phyloP scores from a whole-genome alignment of 2,329 filamentous ascomycete genomes.

The Mariannaea elegans region DNA sequence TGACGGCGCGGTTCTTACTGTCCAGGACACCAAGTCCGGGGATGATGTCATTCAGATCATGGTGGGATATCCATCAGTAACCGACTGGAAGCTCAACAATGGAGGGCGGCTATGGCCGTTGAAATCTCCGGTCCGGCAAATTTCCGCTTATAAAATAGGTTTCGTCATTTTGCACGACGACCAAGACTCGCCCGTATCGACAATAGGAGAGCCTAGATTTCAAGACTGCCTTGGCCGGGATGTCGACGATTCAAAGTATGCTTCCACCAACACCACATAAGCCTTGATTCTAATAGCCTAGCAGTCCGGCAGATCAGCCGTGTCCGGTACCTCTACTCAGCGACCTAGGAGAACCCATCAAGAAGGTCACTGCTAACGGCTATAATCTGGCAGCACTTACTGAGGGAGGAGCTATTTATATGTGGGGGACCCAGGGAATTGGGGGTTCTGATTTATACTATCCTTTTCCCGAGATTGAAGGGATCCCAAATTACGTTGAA shows the following conservation, averaged over 20 bases:
- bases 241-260: conserved; percentile 48
- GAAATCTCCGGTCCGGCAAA: conserved; percentile 45
- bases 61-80: conserved; percentile 35
- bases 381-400: conserved; percentile 68
- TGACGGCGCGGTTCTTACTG: conserved; percentile 23
- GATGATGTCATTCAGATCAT: conserved; percentile 18
- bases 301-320: conserved; percentile 57
- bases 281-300: conserved; percentile 8
- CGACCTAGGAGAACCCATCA: conserved; percentile 61
- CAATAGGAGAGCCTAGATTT: conserved; percentile 68
- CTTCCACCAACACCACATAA: background rate
- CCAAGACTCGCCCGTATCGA: conserved; percentile 55
- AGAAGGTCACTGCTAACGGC: conserved; percentile 63
- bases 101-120: conserved; percentile 34
- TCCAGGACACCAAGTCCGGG: background rate
- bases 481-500: conserved; percentile 54
- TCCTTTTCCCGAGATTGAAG: conserved; percentile 43
- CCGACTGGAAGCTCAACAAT: conserved; percentile 22
- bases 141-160: conserved; percentile 59
- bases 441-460: conserved; percentile 42
- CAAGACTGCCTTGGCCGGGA: conserved; percentile 64
- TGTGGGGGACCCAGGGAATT: conserved; percentile 60
- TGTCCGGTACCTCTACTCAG: conserved; percentile 57
- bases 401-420: conserved; percentile 64
- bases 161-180: conserved; percentile 57